Percentiles rank a stretch among this genome's conserved stretches.
Conservation (phyloP, 1,284 basidiomycete genomes). For the Tilletia indica region DNA sequence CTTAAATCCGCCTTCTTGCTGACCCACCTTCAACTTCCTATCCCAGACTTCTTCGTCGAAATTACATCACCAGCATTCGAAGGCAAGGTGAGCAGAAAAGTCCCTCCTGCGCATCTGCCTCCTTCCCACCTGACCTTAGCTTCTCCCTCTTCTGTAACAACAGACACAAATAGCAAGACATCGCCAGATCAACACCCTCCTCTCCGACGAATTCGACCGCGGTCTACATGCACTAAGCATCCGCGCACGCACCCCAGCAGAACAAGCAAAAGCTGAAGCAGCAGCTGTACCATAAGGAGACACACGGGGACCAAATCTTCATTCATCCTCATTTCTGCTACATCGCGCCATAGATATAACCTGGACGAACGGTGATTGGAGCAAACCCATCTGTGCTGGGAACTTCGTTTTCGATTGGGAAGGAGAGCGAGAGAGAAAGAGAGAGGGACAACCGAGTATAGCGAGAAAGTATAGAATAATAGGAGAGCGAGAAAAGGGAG, state of each 20-base stretch:
- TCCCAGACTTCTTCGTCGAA: conserved; percentile 49
- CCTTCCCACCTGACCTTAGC: background rate
- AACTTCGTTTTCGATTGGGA: no score
- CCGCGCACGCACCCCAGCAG: conserved; percentile 47
- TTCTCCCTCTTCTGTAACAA: background rate
- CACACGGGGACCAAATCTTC: no score
- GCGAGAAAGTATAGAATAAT: no score
- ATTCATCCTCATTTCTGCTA: no score
- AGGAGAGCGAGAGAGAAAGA: no score
- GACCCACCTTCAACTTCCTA: background rate
- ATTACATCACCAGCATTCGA: conserved; percentile 47
- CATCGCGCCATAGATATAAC: no score
- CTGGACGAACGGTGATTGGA: no score
- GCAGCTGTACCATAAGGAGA: background rate
- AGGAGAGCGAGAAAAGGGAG: no score
- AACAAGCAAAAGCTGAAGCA: conserved; percentile 27
- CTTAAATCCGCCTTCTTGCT: background rate
- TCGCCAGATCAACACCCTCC: conserved; percentile 45
- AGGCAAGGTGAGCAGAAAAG: conserved; percentile 29
- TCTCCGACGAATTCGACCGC: conserved; percentile 43
- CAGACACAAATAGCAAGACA: conserved; percentile 50
- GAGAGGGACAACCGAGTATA: no score
- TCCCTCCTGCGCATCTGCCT: background rate
- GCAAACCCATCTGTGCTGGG: no score
- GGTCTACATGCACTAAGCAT: conserved; percentile 52